Base-by-base conservation (phyloP, 78 protist genomes). In the Acrasis kona region DNA sequence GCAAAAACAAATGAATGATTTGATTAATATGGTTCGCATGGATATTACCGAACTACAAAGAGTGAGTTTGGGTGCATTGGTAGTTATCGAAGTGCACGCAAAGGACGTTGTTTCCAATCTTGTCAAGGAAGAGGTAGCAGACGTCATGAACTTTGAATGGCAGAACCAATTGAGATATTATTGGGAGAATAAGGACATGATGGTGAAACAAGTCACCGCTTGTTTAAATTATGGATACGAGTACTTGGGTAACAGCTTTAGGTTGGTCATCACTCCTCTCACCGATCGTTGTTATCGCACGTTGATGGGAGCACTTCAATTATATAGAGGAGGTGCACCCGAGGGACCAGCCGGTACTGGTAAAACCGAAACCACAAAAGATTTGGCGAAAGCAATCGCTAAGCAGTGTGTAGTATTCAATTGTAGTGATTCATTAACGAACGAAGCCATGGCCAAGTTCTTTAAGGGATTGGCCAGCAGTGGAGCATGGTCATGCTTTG, bases 401-500 rank as follows among this genome's bases (percentile, higher is more conserved):
- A 83, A 72, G 70, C 84, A 83, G 58, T 88, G 95, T 65, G 91
- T 91, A 50, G 92, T 91, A n/a, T 86, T 87, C 83, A 91, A 91
- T 78, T 91, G 92, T 77, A 79, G 88, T 5, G 92, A 88, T 30
- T 84, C 81, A 2, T 69, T 89, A 39, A 87, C 81, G 80, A 82
- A 81, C 79, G 65, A 41, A 42, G 68, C 70, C 34, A 88, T 88
- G 89, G 92, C 87, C 37, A 77, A 83, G 57, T 83, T 91, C 77
- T 91, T 91, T 80, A 78, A 81, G 71, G 88, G 88, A 1, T 70
- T 84, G 9, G 82, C 83, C 5, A 64, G 70, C 38, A 34, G 58
- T 0, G 95, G 95, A 29, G 87, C 92, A 3, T 91, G 95, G 95
- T 82, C 90, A 28, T 88, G 93, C 78, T 89, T 91, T 35, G 92